Evolutionary conservation across 169 alveolate species (phyloP), one percentile per base, ranked within the genome.

Genomic region (Eimeria acervulina): DNA sequence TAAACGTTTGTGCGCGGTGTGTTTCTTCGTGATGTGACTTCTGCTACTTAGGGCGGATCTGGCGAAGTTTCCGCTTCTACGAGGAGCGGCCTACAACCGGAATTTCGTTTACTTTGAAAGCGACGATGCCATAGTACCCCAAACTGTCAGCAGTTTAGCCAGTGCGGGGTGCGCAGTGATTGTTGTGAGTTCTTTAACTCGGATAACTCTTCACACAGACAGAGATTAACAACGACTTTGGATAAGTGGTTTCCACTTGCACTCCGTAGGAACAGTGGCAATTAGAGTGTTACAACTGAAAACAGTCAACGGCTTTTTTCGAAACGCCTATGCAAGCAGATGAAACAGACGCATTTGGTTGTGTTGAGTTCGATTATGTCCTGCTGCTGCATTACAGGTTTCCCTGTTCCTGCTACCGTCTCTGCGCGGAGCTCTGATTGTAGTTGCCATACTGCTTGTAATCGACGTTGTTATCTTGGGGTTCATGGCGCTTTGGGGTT

Each of bases 381-480:
- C 31, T 72, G 28, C 51, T 12, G 83, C 31, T 44, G 52, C 36
- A 23, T 42, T 44, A 28, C 94, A 97, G 97, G 98, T 97, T 42
- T 97, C 98, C 8, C 95, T 97, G 28, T 96, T 97, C 26, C 83
- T 97, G 85, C 90, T 97, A 93, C 97, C 97, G 61, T 97, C 98
- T 23, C 88, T 96, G 51, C 91, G 97, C 63, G 96, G 97, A 26
- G 97, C 97, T 68, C 51, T 97, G 44, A 90, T 98, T 74, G 98
- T 97, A 10, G 97, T 97, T 36, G 59, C 78, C 36, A 96, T 96
- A 33, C 96, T 98, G 52, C 94, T 97, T 55, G 95, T 97, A 70
- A 97, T 98, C 83, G 98, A 98, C 68, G 96, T 97, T 55, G 96
- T 97, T 36, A 96, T 98, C 19, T 96, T 98, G 90, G 98, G 98